These are phyloP conservation scores for Leptographium flavum DNA, from an alignment of 2,329 filamentous ascomycete genomes.

Conservation along the genomic window DNA sequence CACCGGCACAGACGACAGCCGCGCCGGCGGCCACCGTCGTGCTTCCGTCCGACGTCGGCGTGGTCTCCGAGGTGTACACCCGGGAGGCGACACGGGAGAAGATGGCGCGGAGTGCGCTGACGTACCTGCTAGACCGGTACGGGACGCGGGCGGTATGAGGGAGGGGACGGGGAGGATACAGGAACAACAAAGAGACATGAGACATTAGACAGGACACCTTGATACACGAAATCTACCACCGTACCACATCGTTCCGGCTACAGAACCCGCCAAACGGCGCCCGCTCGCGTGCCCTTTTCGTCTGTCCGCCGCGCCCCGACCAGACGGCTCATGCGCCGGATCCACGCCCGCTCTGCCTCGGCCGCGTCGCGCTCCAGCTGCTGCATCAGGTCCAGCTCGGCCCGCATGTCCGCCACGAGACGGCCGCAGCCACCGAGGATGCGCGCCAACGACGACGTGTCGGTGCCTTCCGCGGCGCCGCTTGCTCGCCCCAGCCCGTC, in stretches of 20 bases:
- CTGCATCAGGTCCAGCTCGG: conserved; percentile 48
- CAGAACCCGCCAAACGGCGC: conserved; percentile 38
- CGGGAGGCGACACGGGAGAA: conserved; percentile 21
- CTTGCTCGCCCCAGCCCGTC: background rate
- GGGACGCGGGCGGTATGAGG: no score
- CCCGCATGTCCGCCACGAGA: conserved; percentile 44
- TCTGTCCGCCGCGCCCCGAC: conserved; percentile 5
- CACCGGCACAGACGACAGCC: no score
- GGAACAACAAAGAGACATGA: background rate
- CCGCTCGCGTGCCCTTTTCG: conserved; percentile 18
- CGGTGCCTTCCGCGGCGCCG: background rate
- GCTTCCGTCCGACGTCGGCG: conserved; percentile 19
- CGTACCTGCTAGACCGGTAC: conserved; percentile 15
- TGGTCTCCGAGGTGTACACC: conserved; percentile 20
- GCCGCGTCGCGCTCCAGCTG: conserved; percentile 44
- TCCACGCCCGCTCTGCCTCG: conserved; percentile 42
- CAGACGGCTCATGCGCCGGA: conserved; percentile 36
- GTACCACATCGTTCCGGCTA: conserved; percentile 17
- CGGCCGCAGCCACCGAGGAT: conserved; percentile 32
- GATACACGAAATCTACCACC: background rate
- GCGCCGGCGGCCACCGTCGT: no score
- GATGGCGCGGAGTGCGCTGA: conserved; percentile 25
- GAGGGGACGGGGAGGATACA: background rate
- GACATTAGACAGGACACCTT: background rate
- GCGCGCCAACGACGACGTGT: conserved; percentile 25